phyloP scores from a whole-genome alignment of 371 early-diverging fungal species.

The Lichtheimia hyalospora region DNA sequence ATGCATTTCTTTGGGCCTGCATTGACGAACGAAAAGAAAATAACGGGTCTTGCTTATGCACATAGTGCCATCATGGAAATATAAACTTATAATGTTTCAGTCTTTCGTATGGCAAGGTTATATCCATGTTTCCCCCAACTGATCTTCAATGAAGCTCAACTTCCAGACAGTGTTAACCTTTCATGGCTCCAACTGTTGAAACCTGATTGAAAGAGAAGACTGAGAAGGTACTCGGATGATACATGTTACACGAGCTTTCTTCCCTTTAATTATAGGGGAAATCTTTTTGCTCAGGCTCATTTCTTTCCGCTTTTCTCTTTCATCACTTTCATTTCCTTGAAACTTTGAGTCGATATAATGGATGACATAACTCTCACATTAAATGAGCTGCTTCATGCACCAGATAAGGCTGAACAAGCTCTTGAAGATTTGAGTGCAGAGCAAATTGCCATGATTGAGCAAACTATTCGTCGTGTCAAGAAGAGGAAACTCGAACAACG shows the following conservation, averaged over 20 bases:
- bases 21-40: no score
- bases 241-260: no score
- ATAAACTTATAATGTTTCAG: no score
- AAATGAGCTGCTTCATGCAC: slow-evolving; percentile 37
- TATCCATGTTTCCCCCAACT: not conserved
- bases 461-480: slow-evolving; percentile 38
- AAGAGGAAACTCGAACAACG: slow-evolving; percentile 35
- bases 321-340: not conserved
- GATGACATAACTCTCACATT: not conserved
- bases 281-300: not conserved
- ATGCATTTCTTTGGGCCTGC: no score
- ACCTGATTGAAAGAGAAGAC: no score
- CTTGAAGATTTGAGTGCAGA: slow-evolving; percentile 36
- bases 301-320: not conserved
- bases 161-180: no score
- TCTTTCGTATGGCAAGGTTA: no score
- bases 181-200: no score
- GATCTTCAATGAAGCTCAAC: no score
- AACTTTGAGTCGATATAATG: not conserved
- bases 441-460: slow-evolving; percentile 40
- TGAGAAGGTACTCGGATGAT: no score
- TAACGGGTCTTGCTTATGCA: not conserved
- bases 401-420: slow-evolving; percentile 37
- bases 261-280: no score
- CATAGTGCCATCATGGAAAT: not conserved